Evolutionary conservation across 192 early-diverging fungal species (phyloP), one percentile per base, ranked within the genome.

Genomic region (Coemansia sp.): DNA sequence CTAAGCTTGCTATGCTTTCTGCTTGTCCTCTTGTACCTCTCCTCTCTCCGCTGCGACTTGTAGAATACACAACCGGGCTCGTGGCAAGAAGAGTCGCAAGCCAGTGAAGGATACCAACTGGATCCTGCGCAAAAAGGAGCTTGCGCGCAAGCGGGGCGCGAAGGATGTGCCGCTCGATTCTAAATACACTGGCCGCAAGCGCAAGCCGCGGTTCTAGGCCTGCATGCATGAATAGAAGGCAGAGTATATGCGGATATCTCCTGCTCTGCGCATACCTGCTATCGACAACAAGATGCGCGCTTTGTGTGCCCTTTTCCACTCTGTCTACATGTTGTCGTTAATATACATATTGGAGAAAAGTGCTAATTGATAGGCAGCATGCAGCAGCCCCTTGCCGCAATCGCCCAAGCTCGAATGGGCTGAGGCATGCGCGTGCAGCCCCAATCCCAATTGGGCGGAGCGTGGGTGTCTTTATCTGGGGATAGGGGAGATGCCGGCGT

Each of bases 101-200:
- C 66, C 88, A 15, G 73, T 89, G 46, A 98, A 97, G 85, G 91
- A 94, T 63, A 68, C 68, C 72, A 87, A 92, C 68, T 99, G 94
- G 93, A 88, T 98, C 13, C 62, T 92, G 64, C 91, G 90, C 73
- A 98, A 98, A 87, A 98, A 98, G 83, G 93, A 96, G 66, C 80
- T 93, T 31, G 85, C 90, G 42, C 86, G 94, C 65, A 80, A 87
- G 70, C 80, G 90, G 60, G 97, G 97, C 27, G 75, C 69, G 59
- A 91, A 95, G 64, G 90, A 90, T 44, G 90, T 93, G 51, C 91
- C 95, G 15, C 75, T 80, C 46, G 96, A 99, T 78, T 96, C 96
- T 15, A 95, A 96, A 73, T 99, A 93, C 80, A 98, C 97, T 51
- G 97, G 90, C 43, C 87, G 97, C 71, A 99, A 97, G 81, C 87